Percentiles rank a stretch among this genome's conserved stretches.
phyloP scores from a whole-genome alignment of 2,329 filamentous ascomycete genomes.

The Cladosporium phlei region DNA sequence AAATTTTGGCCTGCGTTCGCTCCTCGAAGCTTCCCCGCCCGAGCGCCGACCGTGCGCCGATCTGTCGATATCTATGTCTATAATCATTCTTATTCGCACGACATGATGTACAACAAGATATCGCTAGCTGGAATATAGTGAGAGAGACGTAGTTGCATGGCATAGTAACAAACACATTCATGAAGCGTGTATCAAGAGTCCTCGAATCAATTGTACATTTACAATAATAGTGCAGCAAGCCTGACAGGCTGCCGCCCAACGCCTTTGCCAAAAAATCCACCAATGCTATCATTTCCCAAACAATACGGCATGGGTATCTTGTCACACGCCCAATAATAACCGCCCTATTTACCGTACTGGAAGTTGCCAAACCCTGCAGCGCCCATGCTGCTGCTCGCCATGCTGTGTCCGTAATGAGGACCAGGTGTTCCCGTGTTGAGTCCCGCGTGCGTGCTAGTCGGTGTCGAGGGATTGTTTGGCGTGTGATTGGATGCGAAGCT shows the following conservation, averaged over 20 bases:
- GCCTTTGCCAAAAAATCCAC: background rate
- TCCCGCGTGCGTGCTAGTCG: slow-evolving; percentile 52
- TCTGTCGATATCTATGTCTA: too few species aligned
- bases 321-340: slow-evolving; percentile 3
- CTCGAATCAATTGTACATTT: slow-evolving; percentile 6
- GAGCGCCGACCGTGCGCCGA: slow-evolving; percentile 1
- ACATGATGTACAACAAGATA: too few species aligned
- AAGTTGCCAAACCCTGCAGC: slow-evolving; percentile 74
- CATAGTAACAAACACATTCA: too few species aligned
- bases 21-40: slow-evolving; percentile 5
- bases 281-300: slow-evolving; percentile 9
- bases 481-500: slow-evolving; percentile 37
- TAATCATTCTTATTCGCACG: too few species aligned
- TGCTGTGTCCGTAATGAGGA: slow-evolving; percentile 13
- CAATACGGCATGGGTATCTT: slow-evolving; percentile 5
- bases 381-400: slow-evolving; percentile 54
- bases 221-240: background rate
- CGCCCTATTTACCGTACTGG: slow-evolving; percentile 26
- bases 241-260: background rate
- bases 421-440: slow-evolving; percentile 31
- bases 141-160: too few species aligned
- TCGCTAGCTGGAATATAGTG: too few species aligned
- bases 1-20: slow-evolving; percentile 5
- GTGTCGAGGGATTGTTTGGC: slow-evolving; percentile 59
- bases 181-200: too few species aligned